Evolutionary conservation across 2,329 filamentous ascomycete species (phyloP).

Genomic region (Colletotrichum gigasporum): DNA sequence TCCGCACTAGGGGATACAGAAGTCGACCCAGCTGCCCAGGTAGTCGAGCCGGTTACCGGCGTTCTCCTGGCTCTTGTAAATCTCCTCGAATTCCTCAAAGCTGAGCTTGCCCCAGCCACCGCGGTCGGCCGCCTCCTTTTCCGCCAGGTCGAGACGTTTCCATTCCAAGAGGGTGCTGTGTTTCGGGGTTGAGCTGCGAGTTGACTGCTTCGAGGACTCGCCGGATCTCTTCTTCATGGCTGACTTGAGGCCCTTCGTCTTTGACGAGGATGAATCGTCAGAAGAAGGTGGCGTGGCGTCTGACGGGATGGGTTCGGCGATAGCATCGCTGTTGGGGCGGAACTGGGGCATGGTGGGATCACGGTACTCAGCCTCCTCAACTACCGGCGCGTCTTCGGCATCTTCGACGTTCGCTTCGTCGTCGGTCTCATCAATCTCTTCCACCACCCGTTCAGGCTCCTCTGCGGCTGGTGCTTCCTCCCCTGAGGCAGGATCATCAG

Average conservation of each 20-base stretch:
- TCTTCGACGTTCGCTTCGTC: constrained; percentile 32
- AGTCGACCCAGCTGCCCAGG: constrained; percentile 90
- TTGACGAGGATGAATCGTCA: background rate
- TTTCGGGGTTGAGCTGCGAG: constrained; percentile 40
- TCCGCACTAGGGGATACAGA: constrained; percentile 67
- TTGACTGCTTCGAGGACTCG: constrained; percentile 34
- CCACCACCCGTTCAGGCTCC: constrained; percentile 27
- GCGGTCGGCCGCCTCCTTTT: constrained; percentile 73
- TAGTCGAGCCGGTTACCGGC: constrained; percentile 76
- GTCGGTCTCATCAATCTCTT: constrained; percentile 32
- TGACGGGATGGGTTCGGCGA: constrained; percentile 27
- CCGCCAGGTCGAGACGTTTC: constrained; percentile 70
- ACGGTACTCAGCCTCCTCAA: constrained; percentile 40
- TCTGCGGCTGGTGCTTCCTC: background rate
- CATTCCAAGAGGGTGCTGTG: constrained; percentile 53
- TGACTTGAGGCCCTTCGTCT: background rate
- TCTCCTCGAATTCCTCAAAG: constrained; percentile 81
- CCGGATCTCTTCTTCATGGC: constrained; percentile 24
- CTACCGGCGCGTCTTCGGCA: constrained; percentile 21
- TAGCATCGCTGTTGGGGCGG: constrained; percentile 61
- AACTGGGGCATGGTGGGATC: constrained; percentile 78
- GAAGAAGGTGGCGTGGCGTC: background rate
- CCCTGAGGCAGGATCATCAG: constrained; percentile 38
- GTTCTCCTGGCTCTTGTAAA: constrained; percentile 75
- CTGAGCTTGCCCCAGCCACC: constrained; percentile 84